These are phyloP conservation scores for Suillus luteus DNA, from an alignment of 768 basidiomycete genomes.

Conservation along the genomic window DNA sequence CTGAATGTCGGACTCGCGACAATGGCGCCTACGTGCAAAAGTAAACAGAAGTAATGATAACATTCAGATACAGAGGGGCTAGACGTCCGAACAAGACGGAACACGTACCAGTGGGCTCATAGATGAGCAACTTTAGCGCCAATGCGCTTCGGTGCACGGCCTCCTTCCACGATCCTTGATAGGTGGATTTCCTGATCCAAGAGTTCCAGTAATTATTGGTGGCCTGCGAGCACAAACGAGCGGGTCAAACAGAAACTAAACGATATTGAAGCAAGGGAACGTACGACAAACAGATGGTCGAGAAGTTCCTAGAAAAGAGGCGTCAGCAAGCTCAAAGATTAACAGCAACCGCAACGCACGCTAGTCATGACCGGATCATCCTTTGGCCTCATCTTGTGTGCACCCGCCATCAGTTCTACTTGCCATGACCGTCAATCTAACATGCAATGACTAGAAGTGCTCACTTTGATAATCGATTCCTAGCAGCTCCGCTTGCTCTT, in stretches of 20 bases:
- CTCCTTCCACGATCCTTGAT: slow-evolving; percentile 94
- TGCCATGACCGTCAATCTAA: slow-evolving; percentile 13
- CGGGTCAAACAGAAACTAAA: neutral
- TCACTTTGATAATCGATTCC: slow-evolving; percentile 49
- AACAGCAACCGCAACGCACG: slow-evolving; percentile 33
- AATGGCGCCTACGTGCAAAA: slow-evolving; percentile 67
- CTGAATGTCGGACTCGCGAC: slow-evolving; percentile 96
- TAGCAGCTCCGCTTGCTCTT: slow-evolving; percentile 42
- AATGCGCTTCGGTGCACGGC: slow-evolving; percentile 90
- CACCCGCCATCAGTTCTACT: slow-evolving; percentile 45
- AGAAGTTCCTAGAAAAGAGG: slow-evolving; percentile 49
- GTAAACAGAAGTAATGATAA: neutral
- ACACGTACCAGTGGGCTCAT: slow-evolving; percentile 76
- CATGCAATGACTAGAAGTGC: slow-evolving; percentile 15
- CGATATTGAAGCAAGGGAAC: slow-evolving; percentile 16
- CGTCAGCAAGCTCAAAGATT: neutral
- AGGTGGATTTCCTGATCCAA: slow-evolving; percentile 90
- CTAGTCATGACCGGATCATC: slow-evolving; percentile 77
- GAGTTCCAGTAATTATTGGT: slow-evolving; percentile 85
- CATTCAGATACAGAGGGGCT: neutral
- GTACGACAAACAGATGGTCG: slow-evolving; percentile 55
- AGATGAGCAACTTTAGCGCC: slow-evolving; percentile 92
- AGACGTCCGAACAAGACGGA: neutral
- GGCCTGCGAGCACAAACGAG: slow-evolving; percentile 39
- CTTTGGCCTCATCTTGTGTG: slow-evolving; percentile 47